Evolutionary conservation across 768 basidiomycete genomes (phyloP), one percentile per base, ranked within the genome.

Genomic region (Cyathus striatus): DNA sequence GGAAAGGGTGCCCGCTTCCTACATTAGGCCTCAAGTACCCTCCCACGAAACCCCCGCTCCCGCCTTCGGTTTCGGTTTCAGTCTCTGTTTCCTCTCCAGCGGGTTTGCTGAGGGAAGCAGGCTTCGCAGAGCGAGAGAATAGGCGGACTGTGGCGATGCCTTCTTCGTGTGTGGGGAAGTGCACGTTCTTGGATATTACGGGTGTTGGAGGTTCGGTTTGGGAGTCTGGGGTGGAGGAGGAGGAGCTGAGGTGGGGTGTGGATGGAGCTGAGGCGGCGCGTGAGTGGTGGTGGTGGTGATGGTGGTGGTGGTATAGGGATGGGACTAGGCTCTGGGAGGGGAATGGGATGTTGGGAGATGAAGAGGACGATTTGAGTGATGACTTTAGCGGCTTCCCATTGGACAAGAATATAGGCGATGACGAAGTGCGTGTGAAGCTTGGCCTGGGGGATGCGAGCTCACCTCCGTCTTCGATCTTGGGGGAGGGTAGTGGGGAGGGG

Each of bases 371-470:
- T 59, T 95, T 96, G 53, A 96, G 76, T 1, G 89, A 86, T 0
- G 86, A 75, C 56, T 90, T 90, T 63, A 96, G 82, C 3, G 90
- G 86, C 56, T 90, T 90, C 34, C 92, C 91, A 44, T 83, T 90
- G 16, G 78, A 67, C 24, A 83, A 74, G 18, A 81, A 59, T 41
- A 83, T 69, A 12, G 71, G 51, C 48, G 62, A 39, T 44, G 72
- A 51, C 48, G 66, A 23, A 41, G 73, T 61, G 49, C 72, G 53
- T 43, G 61, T 46, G 57, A 73, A 35, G 52, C 53, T 33, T 55
- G 70, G 45, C 47, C 66, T 18, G 60, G 59, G 43, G 41, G 10
- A 51, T 48, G 13, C 44, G 53, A 50, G 46, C 35, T 41, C 30
- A 48, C 38, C 50, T 23, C 47, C 27, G 58, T 51, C 23, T 59